These are phyloP conservation scores for Botryococcus braunii DNA, from an alignment of 163 green algal species.

Conservation along the genomic window DNA sequence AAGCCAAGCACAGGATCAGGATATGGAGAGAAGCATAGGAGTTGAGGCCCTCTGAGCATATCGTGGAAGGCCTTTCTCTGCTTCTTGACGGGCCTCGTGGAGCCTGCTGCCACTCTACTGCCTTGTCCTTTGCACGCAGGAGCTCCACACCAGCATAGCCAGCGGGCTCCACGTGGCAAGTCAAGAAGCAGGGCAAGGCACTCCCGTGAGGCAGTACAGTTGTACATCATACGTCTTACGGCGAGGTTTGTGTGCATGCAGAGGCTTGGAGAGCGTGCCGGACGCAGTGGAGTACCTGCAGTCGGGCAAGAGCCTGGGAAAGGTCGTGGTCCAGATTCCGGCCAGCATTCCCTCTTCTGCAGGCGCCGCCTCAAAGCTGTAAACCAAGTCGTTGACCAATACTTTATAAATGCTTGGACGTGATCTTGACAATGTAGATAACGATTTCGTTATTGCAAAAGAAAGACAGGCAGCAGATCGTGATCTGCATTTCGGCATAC, in stretches of 20 bases:
- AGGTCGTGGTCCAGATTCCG: conserved; percentile 63
- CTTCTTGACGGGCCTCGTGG: too few species aligned
- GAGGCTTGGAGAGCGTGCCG: conserved; percentile 53
- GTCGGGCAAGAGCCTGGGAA: conserved; percentile 58
- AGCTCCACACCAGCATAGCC: neutral
- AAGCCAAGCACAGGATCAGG: too few species aligned
- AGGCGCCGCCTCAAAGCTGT: neutral
- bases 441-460: too few species aligned
- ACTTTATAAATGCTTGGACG: too few species aligned
- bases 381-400: too few species aligned
- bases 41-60: too few species aligned
- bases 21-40: too few species aligned
- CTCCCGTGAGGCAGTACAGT: neutral
- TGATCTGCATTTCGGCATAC: too few species aligned
- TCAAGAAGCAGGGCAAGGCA: neutral
- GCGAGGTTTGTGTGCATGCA: conserved; percentile 6
- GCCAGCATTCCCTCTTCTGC: conserved; percentile 9
- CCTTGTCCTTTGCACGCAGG: neutral
- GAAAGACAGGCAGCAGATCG: too few species aligned
- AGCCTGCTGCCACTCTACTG: neutral
- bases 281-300: conserved; percentile 76
- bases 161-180: neutral
- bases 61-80: too few species aligned
- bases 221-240: neutral
- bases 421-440: too few species aligned